Evolutionary conservation across 2,329 filamentous ascomycete species (phyloP).

Genomic region (Fusarium kyushuense): DNA sequence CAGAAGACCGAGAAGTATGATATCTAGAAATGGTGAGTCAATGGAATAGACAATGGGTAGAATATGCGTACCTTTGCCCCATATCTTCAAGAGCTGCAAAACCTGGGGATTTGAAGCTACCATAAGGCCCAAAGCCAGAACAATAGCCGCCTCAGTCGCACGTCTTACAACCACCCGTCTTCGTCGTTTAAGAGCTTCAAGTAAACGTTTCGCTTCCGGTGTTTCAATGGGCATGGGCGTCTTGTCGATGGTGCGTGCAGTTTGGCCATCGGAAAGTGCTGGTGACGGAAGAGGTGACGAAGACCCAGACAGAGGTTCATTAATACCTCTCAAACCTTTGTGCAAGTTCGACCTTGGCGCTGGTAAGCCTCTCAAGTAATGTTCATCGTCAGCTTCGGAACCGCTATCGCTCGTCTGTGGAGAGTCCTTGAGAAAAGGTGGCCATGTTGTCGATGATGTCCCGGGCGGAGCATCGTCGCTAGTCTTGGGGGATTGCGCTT

Average conservation of each 20-base stretch:
- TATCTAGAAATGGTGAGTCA: conserved; percentile 54
- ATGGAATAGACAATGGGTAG: not conserved
- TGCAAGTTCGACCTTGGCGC: conserved; percentile 78
- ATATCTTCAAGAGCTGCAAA: conserved; percentile 58
- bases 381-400: conserved; percentile 95
- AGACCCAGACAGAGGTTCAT: conserved; percentile 65
- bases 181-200: conserved; percentile 56
- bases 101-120: conserved; percentile 62
- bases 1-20: conserved; percentile 54
- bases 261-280: conserved; percentile 59
- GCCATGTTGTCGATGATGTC: conserved; percentile 43
- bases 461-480: conserved; percentile 39
- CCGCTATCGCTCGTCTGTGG: conserved; percentile 85
- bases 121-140: conserved; percentile 62
- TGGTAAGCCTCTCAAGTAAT: conserved; percentile 85
- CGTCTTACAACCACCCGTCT: conserved; percentile 66
- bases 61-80: conserved; percentile 61
- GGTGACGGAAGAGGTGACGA: conserved; percentile 68
- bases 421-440: conserved; percentile 62
- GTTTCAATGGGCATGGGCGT: conserved; percentile 25
- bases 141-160: conserved; percentile 63
- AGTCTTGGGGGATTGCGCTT: conserved; percentile 33
- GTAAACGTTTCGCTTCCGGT: conserved; percentile 36
- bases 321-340: conserved; percentile 79
- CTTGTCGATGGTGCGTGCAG: conserved; percentile 42